Evolutionary conservation across 176 grass and related monocot genomes (phyloP).

Genomic region (Triticum timopheevii): DNA sequence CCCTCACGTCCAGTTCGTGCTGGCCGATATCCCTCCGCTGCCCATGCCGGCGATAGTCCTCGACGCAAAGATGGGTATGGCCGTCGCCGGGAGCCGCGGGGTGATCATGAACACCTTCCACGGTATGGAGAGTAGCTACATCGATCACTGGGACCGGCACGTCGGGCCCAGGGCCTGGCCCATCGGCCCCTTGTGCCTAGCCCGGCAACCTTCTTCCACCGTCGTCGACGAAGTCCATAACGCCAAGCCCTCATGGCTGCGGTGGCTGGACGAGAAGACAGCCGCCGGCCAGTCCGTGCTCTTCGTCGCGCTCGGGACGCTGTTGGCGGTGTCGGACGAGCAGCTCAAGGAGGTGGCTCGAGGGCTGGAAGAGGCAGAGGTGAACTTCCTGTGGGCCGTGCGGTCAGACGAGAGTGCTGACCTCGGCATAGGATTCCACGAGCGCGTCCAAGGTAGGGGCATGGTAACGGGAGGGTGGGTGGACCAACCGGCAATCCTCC

Average conservation of each 20-base stretch:
- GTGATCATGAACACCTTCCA: conserved; percentile 41
- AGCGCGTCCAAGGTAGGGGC: conserved; percentile 6
- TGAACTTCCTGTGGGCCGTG: conserved; percentile 28
- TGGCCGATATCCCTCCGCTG: background rate
- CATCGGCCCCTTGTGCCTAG: conserved; percentile 21
- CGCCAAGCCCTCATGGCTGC: background rate
- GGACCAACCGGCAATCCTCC: conserved; percentile 23
- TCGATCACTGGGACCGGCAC: conserved; percentile 33
- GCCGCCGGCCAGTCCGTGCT: background rate
- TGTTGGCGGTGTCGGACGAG: background rate
- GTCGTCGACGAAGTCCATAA: background rate
- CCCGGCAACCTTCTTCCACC: background rate
- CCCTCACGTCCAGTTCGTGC: conserved; percentile 12
- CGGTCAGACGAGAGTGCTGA: background rate
- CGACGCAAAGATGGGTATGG: background rate
- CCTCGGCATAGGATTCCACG: background rate
- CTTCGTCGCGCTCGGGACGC: conserved; percentile 16
- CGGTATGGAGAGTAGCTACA: conserved; percentile 7
- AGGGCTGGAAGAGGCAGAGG: background rate
- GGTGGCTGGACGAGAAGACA: conserved; percentile 37
- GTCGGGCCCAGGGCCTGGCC: conserved; percentile 4
- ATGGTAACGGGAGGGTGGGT: conserved; percentile 32
- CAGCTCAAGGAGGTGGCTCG: conserved; percentile 4
- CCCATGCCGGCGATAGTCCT: background rate
- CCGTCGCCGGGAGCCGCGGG: conserved; percentile 7